Evolutionary conservation across 225 moss, liverwort and hornwort genomes (phyloP).

Genomic region (Marchantia paleacea): DNA sequence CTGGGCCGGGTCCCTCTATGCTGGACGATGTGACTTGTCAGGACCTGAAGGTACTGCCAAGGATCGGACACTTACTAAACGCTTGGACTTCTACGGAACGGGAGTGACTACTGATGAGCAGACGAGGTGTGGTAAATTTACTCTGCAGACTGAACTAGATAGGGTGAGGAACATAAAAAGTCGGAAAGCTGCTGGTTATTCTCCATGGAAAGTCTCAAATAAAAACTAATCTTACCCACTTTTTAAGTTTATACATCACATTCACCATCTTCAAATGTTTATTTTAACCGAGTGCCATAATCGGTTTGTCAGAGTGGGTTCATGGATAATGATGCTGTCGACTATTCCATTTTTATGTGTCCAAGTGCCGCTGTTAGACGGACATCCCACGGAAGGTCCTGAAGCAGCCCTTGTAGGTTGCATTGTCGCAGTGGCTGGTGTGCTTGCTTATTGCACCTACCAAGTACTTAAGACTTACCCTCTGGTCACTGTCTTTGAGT

Average conservation of each 20-base stretch:
- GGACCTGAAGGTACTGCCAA: slow-evolving; percentile 65
- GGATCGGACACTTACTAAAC: slow-evolving; percentile 70
- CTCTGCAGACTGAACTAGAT: background rate
- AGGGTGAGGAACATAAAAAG: background rate
- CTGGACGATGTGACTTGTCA: slow-evolving; percentile 85
- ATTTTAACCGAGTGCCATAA: background rate
- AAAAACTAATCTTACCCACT: background rate
- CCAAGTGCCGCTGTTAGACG: slow-evolving; percentile 79
- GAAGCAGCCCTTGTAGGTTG: slow-evolving; percentile 72
- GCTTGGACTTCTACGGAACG: slow-evolving; percentile 59
- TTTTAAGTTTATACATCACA: no score
- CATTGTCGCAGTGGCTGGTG: slow-evolving; percentile 51
- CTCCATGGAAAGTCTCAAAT: background rate
- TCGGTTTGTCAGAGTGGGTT: slow-evolving; percentile 62
- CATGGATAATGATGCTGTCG: slow-evolving; percentile 91
- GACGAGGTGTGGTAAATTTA: slow-evolving; percentile 54
- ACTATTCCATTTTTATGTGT: slow-evolving; percentile 77
- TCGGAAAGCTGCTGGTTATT: background rate
- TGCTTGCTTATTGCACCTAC: slow-evolving; percentile 71
- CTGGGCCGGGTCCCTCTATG: slow-evolving; percentile 82
- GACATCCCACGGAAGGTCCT: slow-evolving; percentile 71
- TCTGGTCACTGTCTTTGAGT: background rate
- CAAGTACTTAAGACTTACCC: slow-evolving; percentile 46
- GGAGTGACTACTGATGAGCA: slow-evolving; percentile 98
- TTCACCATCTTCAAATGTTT: background rate